Evolutionary conservation across 306 rosid genomes (phyloP), one percentile per base, ranked within the genome.

Genomic region (Begonia masoniana): DNA sequence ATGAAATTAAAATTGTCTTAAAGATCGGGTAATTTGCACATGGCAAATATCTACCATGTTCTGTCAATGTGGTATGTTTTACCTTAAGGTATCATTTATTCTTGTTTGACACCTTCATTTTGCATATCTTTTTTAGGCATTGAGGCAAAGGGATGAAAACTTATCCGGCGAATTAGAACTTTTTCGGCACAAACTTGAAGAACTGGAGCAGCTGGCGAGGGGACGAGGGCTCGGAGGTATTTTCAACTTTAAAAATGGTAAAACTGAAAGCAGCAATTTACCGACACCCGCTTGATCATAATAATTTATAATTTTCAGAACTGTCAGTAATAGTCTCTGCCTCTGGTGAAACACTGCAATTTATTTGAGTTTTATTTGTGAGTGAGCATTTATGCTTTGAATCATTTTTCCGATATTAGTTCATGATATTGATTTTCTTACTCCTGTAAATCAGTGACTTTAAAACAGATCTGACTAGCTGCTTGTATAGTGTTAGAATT

Each of bases 171-270:
- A 83, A 60, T 39, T 85, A 48, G 92, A 83, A 67, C 73, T 59
- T 57, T 77, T 83, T 16, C 76, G 57, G 67, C 68, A 56, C 13
- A 82, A 71, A 73, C 62, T 85, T 60, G 79, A 69, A 72, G 97
- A 82, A 73, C 54, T 91, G 57, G 97, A 85, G 67, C 74, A 71
- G 64, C 70, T 80, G 14, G 78, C 91, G 15, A 71, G 72, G 79
- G 85, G 73, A 69, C 67, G 69, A 69, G 97, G 97, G 47, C 84
- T 91, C 13, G 35, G 82, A 47, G 84, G 87, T 41, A 59, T 85
- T 57, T 68, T 89, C 61, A 71, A 83, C 56, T 59, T 83, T 67
- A 78, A 68, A 68, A 69, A 57, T 1, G 57, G 63, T 45, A 57
- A 54, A 16, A 23, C 59, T 7, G 87, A 85, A 65, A 68, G 23